Conservation (phyloP, 495 filamentous ascomycete genomes). For the Penicillium canescens region DNA sequence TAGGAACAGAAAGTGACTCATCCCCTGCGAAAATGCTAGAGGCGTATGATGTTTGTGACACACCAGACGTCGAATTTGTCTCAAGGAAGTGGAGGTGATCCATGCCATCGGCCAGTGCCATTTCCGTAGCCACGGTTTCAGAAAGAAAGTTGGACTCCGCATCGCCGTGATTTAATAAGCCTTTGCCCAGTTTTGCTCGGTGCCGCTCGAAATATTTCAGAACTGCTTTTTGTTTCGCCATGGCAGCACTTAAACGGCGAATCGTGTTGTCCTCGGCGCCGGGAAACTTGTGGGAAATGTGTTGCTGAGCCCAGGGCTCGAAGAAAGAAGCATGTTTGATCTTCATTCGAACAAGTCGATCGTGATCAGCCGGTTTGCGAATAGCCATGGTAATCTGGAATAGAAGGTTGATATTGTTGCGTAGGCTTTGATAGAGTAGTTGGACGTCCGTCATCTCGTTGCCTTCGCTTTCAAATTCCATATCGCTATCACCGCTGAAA, state of each 20-base stretch:
- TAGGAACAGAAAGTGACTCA: neutral
- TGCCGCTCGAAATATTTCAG: constrained; percentile 21
- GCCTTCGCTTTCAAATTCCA: neutral
- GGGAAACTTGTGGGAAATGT: constrained; percentile 17
- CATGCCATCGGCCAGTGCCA: neutral
- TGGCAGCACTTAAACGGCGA: constrained; percentile 15
- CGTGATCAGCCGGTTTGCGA: constrained; percentile 24
- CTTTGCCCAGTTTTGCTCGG: constrained; percentile 11
- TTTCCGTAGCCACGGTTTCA: constrained; percentile 7
- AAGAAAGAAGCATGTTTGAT: constrained; percentile 11
- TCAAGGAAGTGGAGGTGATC: neutral
- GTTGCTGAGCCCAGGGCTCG: constrained; percentile 5
- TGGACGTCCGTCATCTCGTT: constrained; percentile 2
- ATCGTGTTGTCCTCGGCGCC: neutral
- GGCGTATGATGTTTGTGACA: constrained; percentile 11
- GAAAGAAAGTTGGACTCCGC: neutral
- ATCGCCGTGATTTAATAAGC: neutral
- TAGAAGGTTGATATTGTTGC: constrained; percentile 16
- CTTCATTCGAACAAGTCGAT: constrained; percentile 8
- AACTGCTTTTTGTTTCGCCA: constrained; percentile 11
- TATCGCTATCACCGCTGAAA: neutral
- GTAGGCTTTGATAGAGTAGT: constrained; percentile 1
- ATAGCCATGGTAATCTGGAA: constrained; percentile 28
- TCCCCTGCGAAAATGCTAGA: neutral
- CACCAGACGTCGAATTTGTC: neutral